These are phyloP conservation scores for Ceratobasidium papillatum DNA, from an alignment of 1,284 basidiomycete genomes.

Conservation along the genomic window DNA sequence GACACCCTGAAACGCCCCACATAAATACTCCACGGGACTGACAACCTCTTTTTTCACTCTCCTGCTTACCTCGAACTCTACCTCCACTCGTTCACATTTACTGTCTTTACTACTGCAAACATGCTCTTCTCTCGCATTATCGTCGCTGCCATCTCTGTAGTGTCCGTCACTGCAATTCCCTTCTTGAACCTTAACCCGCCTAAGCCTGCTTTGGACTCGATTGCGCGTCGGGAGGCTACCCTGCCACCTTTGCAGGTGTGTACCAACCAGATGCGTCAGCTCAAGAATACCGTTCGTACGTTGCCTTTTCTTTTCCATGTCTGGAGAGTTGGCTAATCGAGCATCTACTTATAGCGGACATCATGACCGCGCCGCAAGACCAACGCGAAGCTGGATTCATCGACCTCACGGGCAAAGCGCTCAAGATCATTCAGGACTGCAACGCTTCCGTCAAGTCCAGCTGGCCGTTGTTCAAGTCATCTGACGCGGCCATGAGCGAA, in stretches of 20 bases:
- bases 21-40: not conserved
- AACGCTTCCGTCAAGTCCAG: too few relatives aligned
- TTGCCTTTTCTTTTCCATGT: not conserved
- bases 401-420: too few relatives aligned
- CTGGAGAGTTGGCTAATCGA: not conserved
- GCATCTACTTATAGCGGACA: not conserved
- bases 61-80: not conserved
- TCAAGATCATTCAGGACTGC: too few relatives aligned
- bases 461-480: too few relatives aligned
- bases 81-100: not conserved
- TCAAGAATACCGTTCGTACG: not conserved
- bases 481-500: too few relatives aligned
- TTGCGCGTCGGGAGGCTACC: too few relatives aligned
- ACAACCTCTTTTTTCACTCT: not conserved
- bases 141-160: not conserved
- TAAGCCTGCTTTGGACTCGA: too few relatives aligned
- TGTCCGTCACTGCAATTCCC: not conserved
- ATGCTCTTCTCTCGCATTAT: constrained; percentile 13
- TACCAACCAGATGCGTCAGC: not conserved
- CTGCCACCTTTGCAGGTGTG: not conserved
- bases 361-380: too few relatives aligned
- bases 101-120: not conserved
- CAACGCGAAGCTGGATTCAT: too few relatives aligned
- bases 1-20: not conserved
- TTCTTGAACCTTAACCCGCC: too few relatives aligned